Evolutionary conservation across 352 stramenopile species (phyloP).

Genomic region (Phytophthora pini): DNA sequence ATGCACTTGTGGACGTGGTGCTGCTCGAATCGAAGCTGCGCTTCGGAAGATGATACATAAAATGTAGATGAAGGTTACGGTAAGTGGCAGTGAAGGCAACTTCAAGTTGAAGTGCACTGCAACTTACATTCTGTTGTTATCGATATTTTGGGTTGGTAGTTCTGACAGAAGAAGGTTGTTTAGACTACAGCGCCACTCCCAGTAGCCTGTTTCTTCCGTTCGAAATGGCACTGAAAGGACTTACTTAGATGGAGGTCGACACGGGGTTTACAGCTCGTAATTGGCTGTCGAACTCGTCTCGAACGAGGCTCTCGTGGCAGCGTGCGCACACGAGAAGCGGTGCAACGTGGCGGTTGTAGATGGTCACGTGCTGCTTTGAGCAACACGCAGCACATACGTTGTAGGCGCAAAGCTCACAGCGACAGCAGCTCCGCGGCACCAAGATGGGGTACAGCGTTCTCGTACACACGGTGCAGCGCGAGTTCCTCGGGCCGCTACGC

Average conservation of each 20-base stretch:
- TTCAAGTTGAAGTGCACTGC: slow-evolving; percentile 33
- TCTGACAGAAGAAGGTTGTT: slow-evolving; percentile 3
- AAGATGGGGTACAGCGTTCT: slow-evolving; percentile 21
- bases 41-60: too few relatives aligned
- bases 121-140: slow-evolving; percentile 3
- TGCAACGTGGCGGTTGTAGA: slow-evolving; percentile 42
- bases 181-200: slow-evolving; percentile 12
- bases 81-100: slow-evolving; percentile 10
- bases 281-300: slow-evolving; percentile 41
- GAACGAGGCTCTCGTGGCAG: slow-evolving; percentile 38
- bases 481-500: slow-evolving; percentile 23
- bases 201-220: slow-evolving; percentile 17
- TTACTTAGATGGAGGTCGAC: slow-evolving; percentile 4
- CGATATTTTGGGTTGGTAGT: neutral
- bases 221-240: slow-evolving; percentile 16
- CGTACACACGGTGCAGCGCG: slow-evolving; percentile 46
- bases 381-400: slow-evolving; percentile 38
- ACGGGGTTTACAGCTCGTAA: slow-evolving; percentile 22
- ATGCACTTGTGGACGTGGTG: too few relatives aligned
- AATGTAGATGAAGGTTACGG: too few relatives aligned
- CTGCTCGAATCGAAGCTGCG: too few relatives aligned
- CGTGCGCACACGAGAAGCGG: slow-evolving; percentile 33
- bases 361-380: slow-evolving; percentile 37
- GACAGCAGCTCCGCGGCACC: slow-evolving; percentile 23
- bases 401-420: slow-evolving; percentile 43